Conservation (phyloP, 306 rosid species). For the Parietaria judaica region DNA sequence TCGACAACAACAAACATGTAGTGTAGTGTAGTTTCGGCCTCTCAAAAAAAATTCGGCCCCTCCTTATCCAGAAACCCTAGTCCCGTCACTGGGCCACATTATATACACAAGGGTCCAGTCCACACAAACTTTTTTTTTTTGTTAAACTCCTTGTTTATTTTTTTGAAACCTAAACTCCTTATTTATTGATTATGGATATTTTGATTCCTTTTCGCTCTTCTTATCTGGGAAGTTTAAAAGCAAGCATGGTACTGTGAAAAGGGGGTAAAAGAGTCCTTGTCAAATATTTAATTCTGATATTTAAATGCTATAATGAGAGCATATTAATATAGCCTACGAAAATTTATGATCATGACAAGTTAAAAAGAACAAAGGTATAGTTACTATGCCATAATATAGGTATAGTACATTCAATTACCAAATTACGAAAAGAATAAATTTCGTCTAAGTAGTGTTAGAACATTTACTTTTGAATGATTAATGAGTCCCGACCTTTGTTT, state of each 20-base stretch:
- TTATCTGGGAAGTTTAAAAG: not conserved
- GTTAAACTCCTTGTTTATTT: not conserved
- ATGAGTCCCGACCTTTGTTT: too few relatives aligned
- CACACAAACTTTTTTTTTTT: not conserved
- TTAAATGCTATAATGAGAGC: not conserved
- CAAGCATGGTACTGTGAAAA: not conserved
- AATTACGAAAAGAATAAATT: too few relatives aligned
- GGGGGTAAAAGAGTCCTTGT: not conserved
- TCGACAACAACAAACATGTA: too few relatives aligned
- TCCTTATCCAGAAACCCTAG: too few relatives aligned
- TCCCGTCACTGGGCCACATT: too few relatives aligned
- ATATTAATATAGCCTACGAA: not conserved
- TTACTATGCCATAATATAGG: not conserved
- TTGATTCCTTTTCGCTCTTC: not conserved
- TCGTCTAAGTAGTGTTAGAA: too few relatives aligned
- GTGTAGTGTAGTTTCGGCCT: too few relatives aligned
- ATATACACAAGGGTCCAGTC: too few relatives aligned
- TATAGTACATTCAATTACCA: not conserved
- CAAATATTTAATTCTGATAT: not conserved
- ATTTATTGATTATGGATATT: constrained; percentile 9
- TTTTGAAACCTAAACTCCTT: not conserved
- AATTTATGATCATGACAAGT: not conserved
- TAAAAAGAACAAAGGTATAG: not conserved
- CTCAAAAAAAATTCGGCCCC: too few relatives aligned
- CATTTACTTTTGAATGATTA: too few relatives aligned